Base-by-base conservation (phyloP, 805 yeast genomes). In the Barnettozyma populi region DNA sequence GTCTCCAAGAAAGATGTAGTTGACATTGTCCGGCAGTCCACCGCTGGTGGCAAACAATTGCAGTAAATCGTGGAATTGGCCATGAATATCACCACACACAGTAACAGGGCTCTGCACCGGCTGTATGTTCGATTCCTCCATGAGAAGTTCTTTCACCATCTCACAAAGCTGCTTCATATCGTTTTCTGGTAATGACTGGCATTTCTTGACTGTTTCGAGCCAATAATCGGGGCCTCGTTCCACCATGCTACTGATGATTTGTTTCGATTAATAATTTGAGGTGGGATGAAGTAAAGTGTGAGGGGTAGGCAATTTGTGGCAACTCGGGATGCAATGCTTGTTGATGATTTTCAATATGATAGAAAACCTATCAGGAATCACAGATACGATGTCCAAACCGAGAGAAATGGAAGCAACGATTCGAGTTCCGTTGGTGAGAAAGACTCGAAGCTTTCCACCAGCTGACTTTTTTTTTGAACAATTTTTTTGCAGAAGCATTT, bases 141-240 rank as follows among this genome's bases (percentile, higher is more conserved):
- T 94, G 51, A 92, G 68, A 34, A 92, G 73, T 64, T 90, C 97
- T 66, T 94, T 92, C 43, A 92, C 97, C 73, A 84, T 79, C 68
- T 94, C 99, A 68, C 99, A 92, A 40, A 92, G 75, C 61, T 88
- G 95, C 63, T 94, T 94, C 97, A 92, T 92, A 64, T 92, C 98
- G 46, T 84, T 75, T 67, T 92, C 99, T 2, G 89, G 84, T 47
- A 92, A 71, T 19, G 95, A 83, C 59, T 86, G 84, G 70, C 98
- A 94, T 62, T 89, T 86, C 63, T 84, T 85, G 61, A 92, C 86
- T 56, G 86, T 90, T 66, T 92, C 98, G 53, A 92, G 78, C 99
- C 99, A 94, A 61, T 82, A 87, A 60, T 94, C 97, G 21, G 98
- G 98, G 39, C 96, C 96, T 67, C 88, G 71, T 64, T 80, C 87